These are phyloP conservation scores for Magnusiomyces sp. DNA, from an alignment of 1,139 yeast genomes.

Conservation along the genomic window DNA sequence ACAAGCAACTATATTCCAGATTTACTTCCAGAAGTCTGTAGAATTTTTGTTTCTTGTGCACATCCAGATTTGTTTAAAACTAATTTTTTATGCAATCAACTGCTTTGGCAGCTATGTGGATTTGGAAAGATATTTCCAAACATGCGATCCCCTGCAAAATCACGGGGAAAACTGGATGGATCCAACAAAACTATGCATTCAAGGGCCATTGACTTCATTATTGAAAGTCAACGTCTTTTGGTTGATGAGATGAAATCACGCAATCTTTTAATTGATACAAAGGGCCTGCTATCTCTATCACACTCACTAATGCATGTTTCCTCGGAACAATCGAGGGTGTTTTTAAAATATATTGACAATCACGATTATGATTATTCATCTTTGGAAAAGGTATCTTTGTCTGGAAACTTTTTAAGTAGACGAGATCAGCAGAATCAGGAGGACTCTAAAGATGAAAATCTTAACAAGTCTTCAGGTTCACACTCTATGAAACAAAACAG, in stretches of 20 bases:
- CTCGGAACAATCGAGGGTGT: constrained; percentile 17
- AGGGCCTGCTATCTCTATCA: constrained; percentile 28
- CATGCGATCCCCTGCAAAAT: neutral
- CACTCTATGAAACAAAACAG: no score
- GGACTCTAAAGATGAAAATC: no score
- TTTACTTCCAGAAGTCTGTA: constrained; percentile 24
- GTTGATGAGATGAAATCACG: constrained; percentile 19
- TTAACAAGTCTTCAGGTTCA: no score
- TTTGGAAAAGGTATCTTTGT: constrained; percentile 18
- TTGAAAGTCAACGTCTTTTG: constrained; percentile 23
- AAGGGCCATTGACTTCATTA: constrained; percentile 19
- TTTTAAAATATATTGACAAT: constrained; percentile 18
- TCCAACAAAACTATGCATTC: constrained; percentile 17
- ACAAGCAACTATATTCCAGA: constrained; percentile 22
- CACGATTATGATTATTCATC: constrained; percentile 22
- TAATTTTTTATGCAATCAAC: constrained; percentile 21
- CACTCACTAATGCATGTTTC: constrained; percentile 18
- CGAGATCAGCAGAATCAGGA: no score
- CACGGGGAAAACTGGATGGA: neutral
- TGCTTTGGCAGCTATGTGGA: constrained; percentile 25
- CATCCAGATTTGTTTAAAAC: constrained; percentile 12
- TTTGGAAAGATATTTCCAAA: constrained; percentile 21
- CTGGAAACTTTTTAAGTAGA: neutral
- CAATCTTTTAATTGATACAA: constrained; percentile 23
- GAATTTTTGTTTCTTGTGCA: constrained; percentile 19